Base-by-base conservation (phyloP, 2,329 filamentous ascomycete species). In the Phoma sp. region DNA sequence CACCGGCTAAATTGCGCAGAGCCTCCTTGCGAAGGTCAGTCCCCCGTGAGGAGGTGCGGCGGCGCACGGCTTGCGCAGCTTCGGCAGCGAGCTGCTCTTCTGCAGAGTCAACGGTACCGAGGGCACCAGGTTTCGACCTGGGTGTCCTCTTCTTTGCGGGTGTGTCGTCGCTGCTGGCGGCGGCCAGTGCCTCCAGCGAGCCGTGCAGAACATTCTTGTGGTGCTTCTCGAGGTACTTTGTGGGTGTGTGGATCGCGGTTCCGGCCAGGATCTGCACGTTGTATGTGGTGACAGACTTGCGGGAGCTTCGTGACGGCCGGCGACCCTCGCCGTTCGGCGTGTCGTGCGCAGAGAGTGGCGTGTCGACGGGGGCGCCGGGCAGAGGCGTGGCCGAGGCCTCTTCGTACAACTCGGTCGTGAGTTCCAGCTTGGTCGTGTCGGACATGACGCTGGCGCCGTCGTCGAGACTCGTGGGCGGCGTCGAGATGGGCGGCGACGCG, bases 401-500 rank as follows among this genome's bases (percentile, higher is more conserved):
- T 32, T 60, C 67, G 54, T 66, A 60, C 24, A 60, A 41, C 53
- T 71, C 64, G 36, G 67, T 53, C 24, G 57, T 39, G 21, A 65
- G 62, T 33, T 76, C 69, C 55, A 67, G 60, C 61, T 73, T 74
- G 40, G 62, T 61, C 40, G 61, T 62, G 37, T 76, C 74, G 27
- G 76, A 79, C 36, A 78, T 73, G 36, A 86, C 77, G 75, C 86
- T 88, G 56, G 79, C 81, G 64, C 79, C 81, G 71, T 89, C 87
- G 68, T 83, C 84, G 62, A 87, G 78, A 63, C 85, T 89, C 43
- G 87, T 90, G 22, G 86, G 85, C 41, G 88, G 87, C 53, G 88
- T 89, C 19, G 85, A 88, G 65, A 79, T 82, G 24, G 81, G 65
- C 32, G 74, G 77, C 44, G 83, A 85, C 78, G 82, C 82, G 79